Base-by-base conservation (phyloP, 371 early-diverging fungal species). In the Sporodiniella umbellata region DNA sequence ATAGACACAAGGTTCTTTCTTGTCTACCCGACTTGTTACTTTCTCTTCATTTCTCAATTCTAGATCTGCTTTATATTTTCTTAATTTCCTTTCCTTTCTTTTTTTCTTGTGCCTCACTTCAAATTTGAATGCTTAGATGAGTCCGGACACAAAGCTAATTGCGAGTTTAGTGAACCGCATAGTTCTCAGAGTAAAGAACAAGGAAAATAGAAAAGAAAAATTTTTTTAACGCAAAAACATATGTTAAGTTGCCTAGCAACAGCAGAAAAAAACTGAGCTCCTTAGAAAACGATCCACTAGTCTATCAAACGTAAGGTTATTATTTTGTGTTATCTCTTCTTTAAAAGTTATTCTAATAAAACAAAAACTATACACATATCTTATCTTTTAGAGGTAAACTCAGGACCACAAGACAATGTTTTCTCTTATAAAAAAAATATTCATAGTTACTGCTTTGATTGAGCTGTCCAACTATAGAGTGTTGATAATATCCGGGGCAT, bases 381-480 rank as follows among this genome's bases (percentile, higher is more conserved):
- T n/a, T n/a, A n/a, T n/a, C n/a, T n/a, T n/a, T n/a, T n/a, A n/a
- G n/a, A n/a, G n/a, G n/a, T n/a, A n/a, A n/a, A n/a, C n/a, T n/a
- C n/a, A n/a, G n/a, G n/a, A n/a, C n/a, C n/a, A n/a, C n/a, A n/a
- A n/a, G n/a, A n/a, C n/a, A n/a, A n/a, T n/a, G n/a, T n/a, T n/a
- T n/a, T n/a, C n/a, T n/a, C n/a, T n/a, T n/a, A n/a, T n/a, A n/a
- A n/a, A n/a, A n/a, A n/a, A n/a, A n/a, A n/a, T n/a, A n/a, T n/a
- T n/a, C n/a, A n/a, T 49, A 64, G 81, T 84, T 47, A 65, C 73
- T 56, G 79, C 87, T 12, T 52, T 86, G 59, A 72, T 86, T 51
- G 84, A 86, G 51, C 67, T 86, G 30, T 83, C 87, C 17, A 78
- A 77, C 48, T 86, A 69, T 77, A 73, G 80, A 49, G 67, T 84